Conservation (phyloP, 345 rosid species). For the Combretum micranthum region DNA sequence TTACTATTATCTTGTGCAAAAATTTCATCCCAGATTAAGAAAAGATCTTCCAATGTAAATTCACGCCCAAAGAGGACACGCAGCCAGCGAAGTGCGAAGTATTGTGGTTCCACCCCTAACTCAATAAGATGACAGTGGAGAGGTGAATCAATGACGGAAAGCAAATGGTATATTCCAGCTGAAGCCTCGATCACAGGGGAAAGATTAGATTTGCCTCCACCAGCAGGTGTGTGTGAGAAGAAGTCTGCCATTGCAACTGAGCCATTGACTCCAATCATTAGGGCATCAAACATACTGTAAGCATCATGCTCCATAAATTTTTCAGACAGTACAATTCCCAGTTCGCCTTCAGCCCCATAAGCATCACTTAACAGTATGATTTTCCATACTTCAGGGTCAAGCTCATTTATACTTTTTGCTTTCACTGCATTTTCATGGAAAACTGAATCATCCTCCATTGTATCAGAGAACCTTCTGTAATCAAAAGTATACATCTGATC, state of each 20-base stretch:
- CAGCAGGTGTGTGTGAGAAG: conserved; percentile 47
- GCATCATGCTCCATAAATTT: conserved; percentile 99
- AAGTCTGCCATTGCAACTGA: conserved; percentile 83
- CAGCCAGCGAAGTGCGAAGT: conserved; percentile 93
- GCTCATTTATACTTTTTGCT: conserved; percentile 57
- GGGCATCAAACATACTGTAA: conserved; percentile 92
- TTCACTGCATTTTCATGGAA: conserved; percentile 42
- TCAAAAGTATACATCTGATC: conserved; percentile 76
- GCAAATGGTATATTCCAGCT: conserved; percentile 66
- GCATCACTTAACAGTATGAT: conserved; percentile 71
- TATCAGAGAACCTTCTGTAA: conserved; percentile 62
- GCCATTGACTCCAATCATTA: conserved; percentile 74
- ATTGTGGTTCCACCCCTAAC: conserved; percentile 96
- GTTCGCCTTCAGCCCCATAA: conserved; percentile 97
- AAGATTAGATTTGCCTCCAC: conserved; percentile 51
- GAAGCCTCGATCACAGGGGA: conserved; percentile 93
- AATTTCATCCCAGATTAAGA: conserved; percentile 89
- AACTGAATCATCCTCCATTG: conserved; percentile 46
- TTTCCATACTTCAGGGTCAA: conserved; percentile 73
- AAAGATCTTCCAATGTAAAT: conserved; percentile 63
- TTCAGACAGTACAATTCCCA: conserved; percentile 89
- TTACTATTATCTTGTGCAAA: conserved; percentile 62
- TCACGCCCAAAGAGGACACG: conserved; percentile 93
- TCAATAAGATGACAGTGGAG: conserved; percentile 85
- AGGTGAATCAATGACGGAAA: conserved; percentile 72